Percentiles rank a stretch among this genome's conserved stretches.
phyloP scores from a whole-genome alignment of 768 basidiomycete species.

The Serendipita sp. region DNA sequence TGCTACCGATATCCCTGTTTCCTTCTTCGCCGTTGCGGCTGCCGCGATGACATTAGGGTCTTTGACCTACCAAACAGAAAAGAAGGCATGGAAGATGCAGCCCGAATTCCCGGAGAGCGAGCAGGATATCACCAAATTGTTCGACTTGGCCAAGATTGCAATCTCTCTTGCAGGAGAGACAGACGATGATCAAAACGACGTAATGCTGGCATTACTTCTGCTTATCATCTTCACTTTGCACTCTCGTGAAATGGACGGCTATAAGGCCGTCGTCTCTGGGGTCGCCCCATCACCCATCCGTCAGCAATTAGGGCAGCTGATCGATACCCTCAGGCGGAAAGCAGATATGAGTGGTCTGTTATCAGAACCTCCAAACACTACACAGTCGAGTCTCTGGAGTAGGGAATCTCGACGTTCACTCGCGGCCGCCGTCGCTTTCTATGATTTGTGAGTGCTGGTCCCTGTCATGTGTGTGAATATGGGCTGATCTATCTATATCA shows the following conservation, averaged over 20 bases:
- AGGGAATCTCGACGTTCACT: neutral
- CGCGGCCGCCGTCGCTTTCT: conserved; percentile 2
- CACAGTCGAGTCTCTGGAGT: neutral
- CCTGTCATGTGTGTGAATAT: neutral
- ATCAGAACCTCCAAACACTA: neutral
- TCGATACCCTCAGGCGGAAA: neutral
- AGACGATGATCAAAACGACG: neutral
- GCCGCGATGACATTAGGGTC: neutral
- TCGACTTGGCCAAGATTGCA: neutral
- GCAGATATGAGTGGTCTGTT: neutral
- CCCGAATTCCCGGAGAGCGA: neutral
- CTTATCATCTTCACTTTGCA: neutral
- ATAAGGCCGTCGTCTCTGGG: neutral
- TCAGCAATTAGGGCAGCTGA: neutral
- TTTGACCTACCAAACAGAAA: neutral
- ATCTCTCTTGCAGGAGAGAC: neutral
- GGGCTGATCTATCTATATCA: neutral
- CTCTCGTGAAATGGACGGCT: neutral
- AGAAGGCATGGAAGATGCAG: neutral
- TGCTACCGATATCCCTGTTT: neutral
- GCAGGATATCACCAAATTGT: neutral
- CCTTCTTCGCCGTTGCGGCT: neutral
- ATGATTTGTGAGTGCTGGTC: neutral
- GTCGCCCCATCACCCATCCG: neutral
- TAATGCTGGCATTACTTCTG: neutral